A percentile compares a stretch with the other conserved stretches of the same genome.
Evolutionary conservation across 73 alveolate species (phyloP).

Genomic region (Paramecium pentaurelia): DNA sequence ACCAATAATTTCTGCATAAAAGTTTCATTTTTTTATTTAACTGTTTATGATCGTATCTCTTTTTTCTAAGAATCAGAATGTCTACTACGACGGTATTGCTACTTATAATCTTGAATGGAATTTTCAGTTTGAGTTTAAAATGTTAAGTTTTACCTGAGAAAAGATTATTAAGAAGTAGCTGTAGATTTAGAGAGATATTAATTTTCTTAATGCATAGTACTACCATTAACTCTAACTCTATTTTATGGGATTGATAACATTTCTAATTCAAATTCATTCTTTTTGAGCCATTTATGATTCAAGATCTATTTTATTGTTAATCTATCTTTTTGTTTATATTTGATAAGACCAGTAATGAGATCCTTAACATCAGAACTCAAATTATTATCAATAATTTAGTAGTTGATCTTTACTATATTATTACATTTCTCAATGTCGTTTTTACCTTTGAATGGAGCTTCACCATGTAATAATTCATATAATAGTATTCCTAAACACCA

Average conservation of each 20-base stretch:
- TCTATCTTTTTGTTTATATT: conserved; percentile 78
- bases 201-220: background rate
- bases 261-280: background rate
- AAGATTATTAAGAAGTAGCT: background rate
- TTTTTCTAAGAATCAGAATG: background rate
- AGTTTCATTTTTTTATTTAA: background rate
- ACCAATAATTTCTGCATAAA: conserved; percentile 49
- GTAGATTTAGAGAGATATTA: background rate
- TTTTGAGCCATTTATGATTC: conserved; percentile 89
- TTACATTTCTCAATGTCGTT: conserved; percentile 60
- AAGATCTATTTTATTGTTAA: conserved; percentile 80
- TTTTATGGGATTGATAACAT: background rate
- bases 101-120: background rate
- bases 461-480: conserved; percentile 89
- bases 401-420: conserved; percentile 66
- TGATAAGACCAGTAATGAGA: conserved; percentile 74
- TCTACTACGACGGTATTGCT: background rate
- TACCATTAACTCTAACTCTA: background rate
- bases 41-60: conserved; percentile 15
- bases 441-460: conserved; percentile 78
- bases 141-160: background rate
- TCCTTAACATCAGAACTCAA: conserved; percentile 77
- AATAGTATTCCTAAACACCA: conserved; percentile 95
- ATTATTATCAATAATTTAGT: conserved; percentile 63
- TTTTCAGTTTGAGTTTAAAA: background rate